phyloP scores from a whole-genome alignment of 495 filamentous ascomycete species.

The Aspergillus diversus region DNA sequence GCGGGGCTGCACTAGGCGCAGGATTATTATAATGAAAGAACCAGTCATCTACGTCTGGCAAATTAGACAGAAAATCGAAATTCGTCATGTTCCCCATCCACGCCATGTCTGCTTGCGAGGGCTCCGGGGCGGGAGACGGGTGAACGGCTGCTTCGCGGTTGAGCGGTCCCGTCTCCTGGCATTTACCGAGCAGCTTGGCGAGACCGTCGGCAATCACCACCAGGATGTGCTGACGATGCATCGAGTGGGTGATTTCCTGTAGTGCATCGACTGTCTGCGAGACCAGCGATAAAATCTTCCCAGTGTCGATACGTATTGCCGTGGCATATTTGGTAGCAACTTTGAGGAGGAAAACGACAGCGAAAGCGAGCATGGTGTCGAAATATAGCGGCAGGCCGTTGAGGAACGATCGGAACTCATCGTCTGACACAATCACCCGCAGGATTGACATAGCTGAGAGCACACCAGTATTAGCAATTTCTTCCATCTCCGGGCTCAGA shows the following conservation, averaged over 20 bases:
- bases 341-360: constrained; percentile 40
- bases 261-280: constrained; percentile 31
- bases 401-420: constrained; percentile 34
- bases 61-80: constrained; percentile 35
- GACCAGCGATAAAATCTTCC: constrained; percentile 33
- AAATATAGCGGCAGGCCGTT: constrained; percentile 41
- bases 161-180: constrained; percentile 20
- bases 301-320: constrained; percentile 33
- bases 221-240: constrained; percentile 35
- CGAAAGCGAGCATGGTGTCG: constrained; percentile 43
- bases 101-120: constrained; percentile 22
- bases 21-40: not conserved
- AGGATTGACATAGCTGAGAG: constrained; percentile 38
- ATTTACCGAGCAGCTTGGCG: constrained; percentile 27
- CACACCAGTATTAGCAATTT: constrained; percentile 36
- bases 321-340: constrained; percentile 30
- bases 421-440: constrained; percentile 32
- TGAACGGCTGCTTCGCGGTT: constrained; percentile 17
- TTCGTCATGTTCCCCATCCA: constrained; percentile 40
- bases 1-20: not conserved
- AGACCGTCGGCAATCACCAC: constrained; percentile 33
- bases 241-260: constrained; percentile 28
- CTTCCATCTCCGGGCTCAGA: constrained; percentile 32
- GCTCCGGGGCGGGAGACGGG: constrained; percentile 21
- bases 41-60: constrained; percentile 20